Evolutionary conservation across 2,329 filamentous ascomycete genomes (phyloP), one percentile per base, ranked within the genome.

Genomic region (Cladobotryum mycophilum): DNA sequence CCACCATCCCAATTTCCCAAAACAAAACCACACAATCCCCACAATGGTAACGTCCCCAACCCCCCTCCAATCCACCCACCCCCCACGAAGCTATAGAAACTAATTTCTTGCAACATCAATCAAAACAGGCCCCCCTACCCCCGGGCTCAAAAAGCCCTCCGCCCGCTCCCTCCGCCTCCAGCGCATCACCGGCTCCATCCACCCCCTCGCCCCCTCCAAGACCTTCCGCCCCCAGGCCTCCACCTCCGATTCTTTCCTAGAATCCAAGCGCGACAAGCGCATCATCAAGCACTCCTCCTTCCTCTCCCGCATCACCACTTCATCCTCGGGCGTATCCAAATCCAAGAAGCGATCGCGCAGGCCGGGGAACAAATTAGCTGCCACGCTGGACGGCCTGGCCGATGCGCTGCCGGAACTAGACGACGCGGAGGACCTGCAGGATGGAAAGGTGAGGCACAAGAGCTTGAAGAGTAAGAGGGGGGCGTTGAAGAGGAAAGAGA

Each of bases 231-330:
- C 71, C 45, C 70, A 76, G 59, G 75, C 78, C 58, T 64, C 70
- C 44, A 74, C 78, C 13, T 67, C 73, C 42, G 78, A 82, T 64
- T 56, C 66, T 53, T 91, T 92, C 68, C 73, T 82, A 54, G 79
- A 82, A 49, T 83, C 78, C 56, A 97, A 96, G 70, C 84, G 81
- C 64, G 88, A 95, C 73, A 95, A 92, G 73, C 86, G 85, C 20
- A 73, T 78, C 34, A 88, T 95, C 60, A 91, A 90, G 64, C 89
- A 89, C 74, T 86, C 86, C 0, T 72, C 84, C 13, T 89, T 97
- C 57, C 75, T 95, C 25, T 85, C 82, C 17, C 86, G 84, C 56
- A 86, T 96, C 60, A 74, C 83, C 57, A 74, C 83, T 57, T 89
- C 90, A 58, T 70, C 75, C 6, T 41, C 36, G 14, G 36, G 36